A percentile compares a stretch with the other conserved stretches of the same genome.
Conservation (phyloP, 1,284 basidiomycete species). For the Laetiporus sulphureus region DNA sequence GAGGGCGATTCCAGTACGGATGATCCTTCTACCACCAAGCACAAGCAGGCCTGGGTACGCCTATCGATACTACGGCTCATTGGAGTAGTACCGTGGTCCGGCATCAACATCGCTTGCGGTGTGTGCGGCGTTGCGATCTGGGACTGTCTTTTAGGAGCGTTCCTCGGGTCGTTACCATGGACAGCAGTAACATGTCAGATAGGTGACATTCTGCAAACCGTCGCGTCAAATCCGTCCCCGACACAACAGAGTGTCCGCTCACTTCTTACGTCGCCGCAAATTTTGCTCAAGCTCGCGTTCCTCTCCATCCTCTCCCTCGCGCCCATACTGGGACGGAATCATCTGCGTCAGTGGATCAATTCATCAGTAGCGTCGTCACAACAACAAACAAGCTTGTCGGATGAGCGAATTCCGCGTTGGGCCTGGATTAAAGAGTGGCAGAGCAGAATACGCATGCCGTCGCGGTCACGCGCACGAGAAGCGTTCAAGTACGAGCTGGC, state of each 20-base stretch:
- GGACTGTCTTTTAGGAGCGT: slow-evolving; percentile 75
- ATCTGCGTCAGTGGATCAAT: slow-evolving; percentile 51
- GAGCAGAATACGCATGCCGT: slow-evolving; percentile 39
- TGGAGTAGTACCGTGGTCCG: slow-evolving; percentile 90
- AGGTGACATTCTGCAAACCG: slow-evolving; percentile 76
- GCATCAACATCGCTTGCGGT: slow-evolving; percentile 90
- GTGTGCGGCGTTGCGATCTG: slow-evolving; percentile 73
- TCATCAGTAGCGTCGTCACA: slow-evolving; percentile 7
- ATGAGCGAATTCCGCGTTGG: slow-evolving; percentile 43
- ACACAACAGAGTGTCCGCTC: slow-evolving; percentile 67
- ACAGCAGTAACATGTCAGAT: slow-evolving; percentile 85
- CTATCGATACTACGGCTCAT: slow-evolving; percentile 80
- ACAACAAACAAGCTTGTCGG: slow-evolving; percentile 7
- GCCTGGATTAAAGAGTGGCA: slow-evolving; percentile 56
- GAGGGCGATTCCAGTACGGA: slow-evolving; percentile 36
- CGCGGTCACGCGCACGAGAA: slow-evolving; percentile 32
- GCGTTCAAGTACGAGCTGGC: slow-evolving; percentile 19
- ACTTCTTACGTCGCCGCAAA: slow-evolving; percentile 61
- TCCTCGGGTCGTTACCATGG: slow-evolving; percentile 78
- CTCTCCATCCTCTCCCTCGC: slow-evolving; percentile 72
- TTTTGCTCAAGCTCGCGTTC: slow-evolving; percentile 67
- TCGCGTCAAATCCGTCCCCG: slow-evolving; percentile 60
- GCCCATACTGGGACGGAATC: slow-evolving; percentile 66
- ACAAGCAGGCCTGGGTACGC: slow-evolving; percentile 67
- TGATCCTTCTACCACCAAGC: slow-evolving; percentile 23